Evolutionary conservation across 1,139 yeast genomes (phyloP).

Genomic region (Geotrichum restrictum): DNA sequence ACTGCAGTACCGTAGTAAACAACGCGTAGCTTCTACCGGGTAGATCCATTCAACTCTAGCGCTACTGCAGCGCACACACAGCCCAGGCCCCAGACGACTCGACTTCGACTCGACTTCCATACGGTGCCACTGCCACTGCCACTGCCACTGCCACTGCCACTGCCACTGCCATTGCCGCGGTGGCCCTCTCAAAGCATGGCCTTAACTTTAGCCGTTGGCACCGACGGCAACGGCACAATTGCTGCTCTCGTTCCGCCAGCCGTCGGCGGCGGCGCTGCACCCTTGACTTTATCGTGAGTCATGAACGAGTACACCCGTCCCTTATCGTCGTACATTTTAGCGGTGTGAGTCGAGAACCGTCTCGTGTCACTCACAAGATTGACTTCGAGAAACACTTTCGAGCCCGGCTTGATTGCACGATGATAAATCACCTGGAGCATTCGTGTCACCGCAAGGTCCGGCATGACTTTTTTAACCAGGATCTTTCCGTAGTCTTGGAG

Average conservation of each 20-base stretch:
- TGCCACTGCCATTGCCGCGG: not conserved
- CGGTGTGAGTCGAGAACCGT: conserved; percentile 9
- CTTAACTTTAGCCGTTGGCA: no score
- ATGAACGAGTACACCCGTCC: conserved; percentile 10
- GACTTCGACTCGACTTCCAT: not conserved
- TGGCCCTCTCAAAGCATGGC: not conserved
- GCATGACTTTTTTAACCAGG: not conserved
- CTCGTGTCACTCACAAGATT: not conserved
- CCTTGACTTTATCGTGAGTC: conserved; percentile 19
- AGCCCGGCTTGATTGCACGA: conserved; percentile 6
- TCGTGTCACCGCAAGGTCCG: conserved; percentile 16
- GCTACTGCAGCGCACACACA: no score
- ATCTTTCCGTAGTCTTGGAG: conserved; percentile 2
- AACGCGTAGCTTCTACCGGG: no score
- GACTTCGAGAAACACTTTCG: conserved; percentile 9
- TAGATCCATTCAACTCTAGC: no score
- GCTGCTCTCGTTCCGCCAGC: not conserved
- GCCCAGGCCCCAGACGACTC: no score
- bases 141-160: not conserved
- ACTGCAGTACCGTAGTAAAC: no score
- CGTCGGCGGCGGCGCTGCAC: not conserved
- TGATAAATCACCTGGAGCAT: conserved; percentile 14
- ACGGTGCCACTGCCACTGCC: not conserved
- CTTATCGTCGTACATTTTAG: conserved; percentile 10
- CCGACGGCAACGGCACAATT: not conserved